Evolutionary conservation across 306 rosid genomes (phyloP).

Genomic region (Trifolium repens): DNA sequence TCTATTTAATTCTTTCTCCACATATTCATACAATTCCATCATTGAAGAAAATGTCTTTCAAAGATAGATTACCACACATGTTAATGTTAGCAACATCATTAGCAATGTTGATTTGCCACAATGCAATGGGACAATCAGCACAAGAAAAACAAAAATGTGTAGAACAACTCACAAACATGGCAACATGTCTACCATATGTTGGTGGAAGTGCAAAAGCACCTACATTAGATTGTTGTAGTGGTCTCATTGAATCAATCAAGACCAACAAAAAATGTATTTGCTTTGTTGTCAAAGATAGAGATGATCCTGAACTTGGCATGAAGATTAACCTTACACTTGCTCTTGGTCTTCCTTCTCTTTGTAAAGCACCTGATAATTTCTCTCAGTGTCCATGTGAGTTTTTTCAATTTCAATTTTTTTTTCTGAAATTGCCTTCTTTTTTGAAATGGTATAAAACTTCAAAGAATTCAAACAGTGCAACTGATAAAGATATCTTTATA

Average conservation of each 20-base stretch:
- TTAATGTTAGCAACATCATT: neutral
- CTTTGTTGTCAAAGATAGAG: neutral
- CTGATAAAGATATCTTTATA: too few species aligned
- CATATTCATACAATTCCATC: too few species aligned
- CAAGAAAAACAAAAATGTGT: conserved; percentile 1
- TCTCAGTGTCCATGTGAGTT: conserved; percentile 6
- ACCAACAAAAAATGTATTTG: neutral
- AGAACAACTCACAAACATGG: neutral
- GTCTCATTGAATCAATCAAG: neutral
- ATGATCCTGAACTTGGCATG: neutral
- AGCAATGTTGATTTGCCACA: neutral
- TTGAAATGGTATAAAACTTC: too few species aligned
- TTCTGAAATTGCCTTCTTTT: too few species aligned
- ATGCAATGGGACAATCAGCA: neutral
- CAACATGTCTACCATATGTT: conserved; percentile 5
- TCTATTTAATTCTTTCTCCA: too few species aligned
- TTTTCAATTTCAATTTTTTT: too few species aligned
- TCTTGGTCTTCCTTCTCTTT: conserved; percentile 14
- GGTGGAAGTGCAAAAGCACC: neutral
- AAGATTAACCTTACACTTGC: neutral
- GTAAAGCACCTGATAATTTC: conserved; percentile 1
- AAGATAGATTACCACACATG: neutral
- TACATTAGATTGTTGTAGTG: conserved; percentile 4
- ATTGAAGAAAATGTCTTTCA: neutral
- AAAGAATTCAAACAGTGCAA: too few species aligned